Evolutionary conservation across 2,329 filamentous ascomycete genomes (phyloP), one percentile per base, ranked within the genome.

Genomic region (Ceratocystis smalleyi): DNA sequence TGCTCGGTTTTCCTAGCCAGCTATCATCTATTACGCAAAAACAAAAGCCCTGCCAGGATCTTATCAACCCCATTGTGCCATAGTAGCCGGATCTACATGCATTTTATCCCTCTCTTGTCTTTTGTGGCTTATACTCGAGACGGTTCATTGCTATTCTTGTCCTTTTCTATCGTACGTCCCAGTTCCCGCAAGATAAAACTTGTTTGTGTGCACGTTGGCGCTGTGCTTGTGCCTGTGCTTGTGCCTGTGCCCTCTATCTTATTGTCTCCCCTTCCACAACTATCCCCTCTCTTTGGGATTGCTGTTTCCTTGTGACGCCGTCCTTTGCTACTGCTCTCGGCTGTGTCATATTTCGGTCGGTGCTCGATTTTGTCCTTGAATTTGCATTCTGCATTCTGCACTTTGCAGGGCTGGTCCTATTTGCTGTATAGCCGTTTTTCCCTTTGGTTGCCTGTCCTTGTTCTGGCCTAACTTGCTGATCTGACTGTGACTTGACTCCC

Each of bases 41-140:
- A 30, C 54, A 57, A 57, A 35, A 30, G 54, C 54, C 54, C 54
- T 57, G 54, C 35, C 54, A n/a, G 35, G 54, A 57, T 57, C 54
- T 35, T 57, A 57, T 57, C 27, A 57, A 40, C 35, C 54, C 54
- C 54, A 35, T 57, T 57, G 54, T 57, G 54, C 54, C 54, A 57
- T 57, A 57, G 32, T 57, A 57, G 54, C 54, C 54, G 54, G 54
- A 57, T 57, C 54, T 57, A 57, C 54, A 30, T 35, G n/a, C 54
- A 57, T 35, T 57, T 57, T 35, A 57, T 30, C 32, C 54, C 35
- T 12, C 22, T 57, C 54, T 19, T 8, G 12, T 35, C 15, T 57
- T 30, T 57, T 49, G 47, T 15, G 22, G 22, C 3, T 51, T 6
- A 24, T 51, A 51, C 47, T 24, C 24, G 22, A 22, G 19, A 51